Evolutionary conservation across 208 protist genomes (phyloP).

Genomic region (Wallacemonas rigidus): DNA sequence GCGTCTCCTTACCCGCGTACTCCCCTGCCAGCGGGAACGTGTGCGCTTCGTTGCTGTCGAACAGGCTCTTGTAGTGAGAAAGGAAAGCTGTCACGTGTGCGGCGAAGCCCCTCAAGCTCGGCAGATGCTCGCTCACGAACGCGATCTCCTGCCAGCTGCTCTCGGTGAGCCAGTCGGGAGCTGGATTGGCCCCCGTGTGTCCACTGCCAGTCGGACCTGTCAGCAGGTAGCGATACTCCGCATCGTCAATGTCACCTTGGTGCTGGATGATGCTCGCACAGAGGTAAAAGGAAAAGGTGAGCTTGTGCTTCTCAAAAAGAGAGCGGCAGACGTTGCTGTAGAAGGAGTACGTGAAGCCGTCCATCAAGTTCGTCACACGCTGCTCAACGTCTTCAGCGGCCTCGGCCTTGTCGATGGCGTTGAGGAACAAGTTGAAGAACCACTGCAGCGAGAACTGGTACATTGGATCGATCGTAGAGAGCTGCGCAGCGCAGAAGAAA

Average conservation of each 20-base stretch:
- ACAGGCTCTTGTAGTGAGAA: conserved; percentile 89
- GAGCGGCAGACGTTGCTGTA: conserved; percentile 98
- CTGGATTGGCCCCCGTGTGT: conserved; percentile 80
- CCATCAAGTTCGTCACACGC: conserved; percentile 90
- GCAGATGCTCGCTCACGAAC: conserved; percentile 80
- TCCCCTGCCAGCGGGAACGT: conserved; percentile 75
- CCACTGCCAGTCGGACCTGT: conserved; percentile 79
- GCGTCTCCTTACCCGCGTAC: conserved; percentile 80
- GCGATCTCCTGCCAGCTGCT: conserved; percentile 93
- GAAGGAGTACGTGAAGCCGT: conserved; percentile 97
- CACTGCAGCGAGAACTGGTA: conserved; percentile 98
- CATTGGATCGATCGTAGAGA: conserved; percentile 96
- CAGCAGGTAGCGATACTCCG: conserved; percentile 93
- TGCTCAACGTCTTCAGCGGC: conserved; percentile 65
- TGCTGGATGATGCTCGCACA: conserved; percentile 89
- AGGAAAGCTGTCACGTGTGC: conserved; percentile 82
- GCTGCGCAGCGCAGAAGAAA: conserved; percentile 97
- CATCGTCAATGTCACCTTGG: conserved; percentile 70
- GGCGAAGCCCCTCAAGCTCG: conserved; percentile 80
- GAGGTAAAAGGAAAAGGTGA: conserved; percentile 97
- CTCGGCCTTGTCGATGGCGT: conserved; percentile 74
- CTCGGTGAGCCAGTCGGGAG: conserved; percentile 93
- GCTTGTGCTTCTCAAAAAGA: conserved; percentile 98
- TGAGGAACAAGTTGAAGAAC: conserved; percentile 97
- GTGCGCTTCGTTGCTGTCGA: conserved; percentile 91